Evolutionary conservation across 1,284 basidiomycete genomes (phyloP), one percentile per base, ranked within the genome.

Genomic region (Farysia itapuensis): DNA sequence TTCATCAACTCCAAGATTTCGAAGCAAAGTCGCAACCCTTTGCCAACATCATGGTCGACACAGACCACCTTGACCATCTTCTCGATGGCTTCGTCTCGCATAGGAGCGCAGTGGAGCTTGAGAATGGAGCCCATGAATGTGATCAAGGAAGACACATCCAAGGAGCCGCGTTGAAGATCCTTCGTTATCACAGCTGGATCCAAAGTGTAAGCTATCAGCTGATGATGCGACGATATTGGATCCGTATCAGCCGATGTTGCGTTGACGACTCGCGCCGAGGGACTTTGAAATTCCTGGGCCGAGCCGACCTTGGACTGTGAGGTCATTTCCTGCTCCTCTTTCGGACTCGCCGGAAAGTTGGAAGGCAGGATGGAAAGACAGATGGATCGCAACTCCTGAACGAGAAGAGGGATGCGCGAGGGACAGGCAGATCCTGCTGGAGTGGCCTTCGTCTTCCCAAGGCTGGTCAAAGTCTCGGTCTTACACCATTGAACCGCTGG

Each of bases 1-100:
- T 93, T 93, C 91, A 95, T 94, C 63, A 92, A 82, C 79, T 95
- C 91, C 41, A 93, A 81, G 51, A 94, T 86, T 77, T 93, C 90
- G 75, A 95, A 86, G 79, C 89, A 91, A 81, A 86, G 83, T 48
- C 87, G 82, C 50, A 94, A 82, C 11, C 88, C 89, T 46, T 81
- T 81, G 43, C 90, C 84, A 20, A 89, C 85, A 65, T 70, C 58
- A 39, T 53, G 44, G 25, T 51, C 51, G 6, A 63, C 39, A 39
- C 50, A 54, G 7, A 65, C 58, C 14, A 56, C 50, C 20, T 58
- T 46, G 20, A 93, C 85, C 88, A 95, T 90, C 39, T 82, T 82
- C 72, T 92, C 88, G 32, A 95, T 86, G 43, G 85, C 83, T 11
- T 81, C 82, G 78, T 95, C 91, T 26, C 91, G 82, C 84, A 93